These are phyloP conservation scores for Guadua angustifolia DNA, from an alignment of 176 grass and related monocot species.

Conservation along the genomic window DNA sequence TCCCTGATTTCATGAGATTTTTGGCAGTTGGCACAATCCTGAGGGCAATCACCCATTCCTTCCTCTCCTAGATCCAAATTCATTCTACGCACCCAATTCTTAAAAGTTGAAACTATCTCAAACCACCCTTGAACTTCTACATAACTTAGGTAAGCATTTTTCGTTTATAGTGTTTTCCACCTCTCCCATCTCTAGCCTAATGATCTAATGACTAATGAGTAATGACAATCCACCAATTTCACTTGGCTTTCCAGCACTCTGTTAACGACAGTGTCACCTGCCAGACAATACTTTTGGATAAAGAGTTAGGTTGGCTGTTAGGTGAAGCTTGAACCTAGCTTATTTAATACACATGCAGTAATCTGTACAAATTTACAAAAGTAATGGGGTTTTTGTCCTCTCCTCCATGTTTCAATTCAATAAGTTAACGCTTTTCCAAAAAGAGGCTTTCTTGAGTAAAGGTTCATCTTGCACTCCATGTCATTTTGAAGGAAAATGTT, in stretches of 20 bases:
- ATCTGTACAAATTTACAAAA: neutral
- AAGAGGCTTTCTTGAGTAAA: neutral
- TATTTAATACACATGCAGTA: neutral
- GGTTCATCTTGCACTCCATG: neutral
- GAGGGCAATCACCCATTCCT: neutral
- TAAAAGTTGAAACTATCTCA: neutral
- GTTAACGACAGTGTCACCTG: neutral
- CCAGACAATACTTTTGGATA: slow-evolving; percentile 3
- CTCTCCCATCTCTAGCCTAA: neutral
- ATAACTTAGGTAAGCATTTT: neutral
- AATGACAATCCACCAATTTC: neutral
- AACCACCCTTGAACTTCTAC: neutral
- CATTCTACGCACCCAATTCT: neutral
- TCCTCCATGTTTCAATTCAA: neutral
- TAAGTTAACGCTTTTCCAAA: neutral
- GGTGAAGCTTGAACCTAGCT: slow-evolving; percentile 7
- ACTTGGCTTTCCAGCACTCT: neutral
- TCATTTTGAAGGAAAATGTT: neutral
- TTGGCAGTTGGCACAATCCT: neutral
- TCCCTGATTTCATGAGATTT: neutral
- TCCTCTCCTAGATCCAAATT: slow-evolving; percentile 36
- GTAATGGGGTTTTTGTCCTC: neutral
- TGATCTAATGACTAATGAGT: neutral
- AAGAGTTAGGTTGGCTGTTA: neutral
- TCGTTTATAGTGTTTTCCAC: neutral